These are phyloP conservation scores for Linnemannia elongata DNA, from an alignment of 192 early-diverging fungal genomes.

Conservation along the genomic window DNA sequence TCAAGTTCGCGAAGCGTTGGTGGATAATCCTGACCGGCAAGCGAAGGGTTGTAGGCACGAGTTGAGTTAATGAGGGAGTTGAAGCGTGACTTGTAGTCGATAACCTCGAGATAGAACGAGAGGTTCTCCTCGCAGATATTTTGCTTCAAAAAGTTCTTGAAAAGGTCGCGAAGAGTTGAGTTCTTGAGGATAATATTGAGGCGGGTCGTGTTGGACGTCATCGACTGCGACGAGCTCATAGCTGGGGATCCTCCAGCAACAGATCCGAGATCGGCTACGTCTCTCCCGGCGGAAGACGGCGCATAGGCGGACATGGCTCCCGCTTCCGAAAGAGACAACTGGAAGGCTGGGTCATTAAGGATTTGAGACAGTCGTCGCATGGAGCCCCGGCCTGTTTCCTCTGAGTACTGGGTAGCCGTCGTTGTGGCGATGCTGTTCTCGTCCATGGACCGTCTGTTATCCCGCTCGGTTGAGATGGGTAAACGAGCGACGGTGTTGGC, in stretches of 20 bases:
- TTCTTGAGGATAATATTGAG: slow-evolving; percentile 74
- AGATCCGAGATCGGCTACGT: slow-evolving; percentile 15
- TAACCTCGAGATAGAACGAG: slow-evolving; percentile 75
- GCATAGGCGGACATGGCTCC: slow-evolving; percentile 30
- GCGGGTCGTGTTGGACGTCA: slow-evolving; percentile 65
- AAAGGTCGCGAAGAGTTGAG: slow-evolving; percentile 63
- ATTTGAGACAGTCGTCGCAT: slow-evolving; percentile 43
- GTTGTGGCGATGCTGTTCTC: slow-evolving; percentile 18
- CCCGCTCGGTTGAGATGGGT: slow-evolving; percentile 31
- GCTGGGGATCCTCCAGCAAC: background rate
- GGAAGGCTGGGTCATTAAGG: slow-evolving; percentile 46
- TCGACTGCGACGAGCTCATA: slow-evolving; percentile 22
- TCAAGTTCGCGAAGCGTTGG: slow-evolving; percentile 43
- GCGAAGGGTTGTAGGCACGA: slow-evolving; percentile 12
- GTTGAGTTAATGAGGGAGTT: slow-evolving; percentile 35
- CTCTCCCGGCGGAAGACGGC: slow-evolving; percentile 27
- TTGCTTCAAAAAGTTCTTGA: slow-evolving; percentile 73
- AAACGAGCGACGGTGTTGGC: slow-evolving; percentile 26
- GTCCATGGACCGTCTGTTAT: slow-evolving; percentile 18
- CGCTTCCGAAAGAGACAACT: slow-evolving; percentile 27
- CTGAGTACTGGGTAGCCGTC: slow-evolving; percentile 7
- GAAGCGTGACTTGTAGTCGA: slow-evolving; percentile 64
- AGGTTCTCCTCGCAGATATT: slow-evolving; percentile 84
- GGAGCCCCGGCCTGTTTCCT: background rate
- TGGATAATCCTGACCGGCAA: slow-evolving; percentile 41